Conservation (phyloP, 306 rosid species). For the Vigna trinervia region DNA sequence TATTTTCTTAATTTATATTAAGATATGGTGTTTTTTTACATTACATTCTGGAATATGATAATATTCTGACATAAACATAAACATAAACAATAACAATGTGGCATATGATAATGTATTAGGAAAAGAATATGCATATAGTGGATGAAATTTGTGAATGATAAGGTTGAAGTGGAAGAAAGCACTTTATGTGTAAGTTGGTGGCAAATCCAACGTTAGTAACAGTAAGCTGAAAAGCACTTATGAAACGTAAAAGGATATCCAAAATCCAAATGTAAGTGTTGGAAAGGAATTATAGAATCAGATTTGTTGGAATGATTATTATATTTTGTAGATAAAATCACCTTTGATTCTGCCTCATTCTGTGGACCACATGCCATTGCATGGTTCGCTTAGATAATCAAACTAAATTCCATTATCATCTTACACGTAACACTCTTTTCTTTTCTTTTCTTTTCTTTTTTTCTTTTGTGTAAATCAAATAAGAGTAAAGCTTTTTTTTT, state of each 20-base stretch:
- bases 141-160: constrained; percentile 1
- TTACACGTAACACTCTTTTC: too few relatives aligned
- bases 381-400: neutral
- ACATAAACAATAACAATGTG: too few relatives aligned
- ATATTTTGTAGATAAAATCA: neutral
- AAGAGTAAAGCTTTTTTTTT: too few relatives aligned
- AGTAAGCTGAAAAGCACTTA: neutral
- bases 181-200: neutral
- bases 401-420: too few relatives aligned
- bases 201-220: neutral
- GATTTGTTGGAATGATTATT: neutral
- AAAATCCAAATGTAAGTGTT: neutral
- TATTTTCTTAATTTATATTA: too few relatives aligned
- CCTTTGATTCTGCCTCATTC: neutral
- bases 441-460: too few relatives aligned
- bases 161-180: neutral
- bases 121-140: neutral
- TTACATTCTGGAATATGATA: too few relatives aligned
- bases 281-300: constrained; percentile 1
- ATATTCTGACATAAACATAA: too few relatives aligned
- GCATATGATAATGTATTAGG: too few relatives aligned
- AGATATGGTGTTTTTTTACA: too few relatives aligned
- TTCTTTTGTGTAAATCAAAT: too few relatives aligned
- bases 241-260: constrained; percentile 1
- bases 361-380: neutral